These are phyloP conservation scores for Oleoguttula mirabilis DNA, from an alignment of 495 filamentous ascomycete species.

Conservation along the genomic window DNA sequence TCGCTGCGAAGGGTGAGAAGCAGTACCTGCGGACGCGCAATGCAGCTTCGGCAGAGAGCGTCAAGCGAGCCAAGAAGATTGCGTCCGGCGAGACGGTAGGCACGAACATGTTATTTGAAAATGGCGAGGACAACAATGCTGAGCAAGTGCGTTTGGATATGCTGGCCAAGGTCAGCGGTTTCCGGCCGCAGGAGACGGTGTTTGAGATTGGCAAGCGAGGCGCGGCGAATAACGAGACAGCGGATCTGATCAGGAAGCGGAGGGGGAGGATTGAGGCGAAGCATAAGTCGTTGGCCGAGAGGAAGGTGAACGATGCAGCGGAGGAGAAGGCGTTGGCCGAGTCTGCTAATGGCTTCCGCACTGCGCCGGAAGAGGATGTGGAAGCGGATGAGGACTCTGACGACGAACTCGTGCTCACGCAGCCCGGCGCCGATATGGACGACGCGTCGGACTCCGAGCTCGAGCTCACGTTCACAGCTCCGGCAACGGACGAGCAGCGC, in stretches of 20 bases:
- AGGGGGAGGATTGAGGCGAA: constrained; percentile 47
- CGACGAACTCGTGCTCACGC: constrained; percentile 25
- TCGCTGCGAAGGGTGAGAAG: constrained; percentile 81
- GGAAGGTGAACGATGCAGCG: constrained; percentile 27
- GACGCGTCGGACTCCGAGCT: constrained; percentile 63
- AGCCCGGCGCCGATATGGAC: constrained; percentile 40
- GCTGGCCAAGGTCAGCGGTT: constrained; percentile 72
- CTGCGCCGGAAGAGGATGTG: neutral
- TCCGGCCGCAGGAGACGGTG: constrained; percentile 81
- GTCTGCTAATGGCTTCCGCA: neutral
- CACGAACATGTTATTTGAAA: constrained; percentile 61
- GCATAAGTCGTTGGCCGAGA: constrained; percentile 29
- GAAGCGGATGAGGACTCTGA: constrained; percentile 36
- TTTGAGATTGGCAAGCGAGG: constrained; percentile 79
- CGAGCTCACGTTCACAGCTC: constrained; percentile 68
- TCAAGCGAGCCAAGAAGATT: constrained; percentile 68
- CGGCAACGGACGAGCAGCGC: constrained; percentile 14
- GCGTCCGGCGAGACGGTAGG: constrained; percentile 56
- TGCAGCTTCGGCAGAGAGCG: constrained; percentile 74
- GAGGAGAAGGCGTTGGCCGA: constrained; percentile 16
- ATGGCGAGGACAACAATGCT: constrained; percentile 45
- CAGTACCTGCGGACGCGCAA: constrained; percentile 83
- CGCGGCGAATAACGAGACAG: constrained; percentile 52
- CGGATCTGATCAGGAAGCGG: constrained; percentile 63
- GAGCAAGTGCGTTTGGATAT: constrained; percentile 69